Percentiles rank a stretch among this genome's conserved stretches.
These are phyloP conservation scores for Botrytis tulipae DNA, from an alignment of 2,329 filamentous ascomycete genomes.

Conservation along the genomic window DNA sequence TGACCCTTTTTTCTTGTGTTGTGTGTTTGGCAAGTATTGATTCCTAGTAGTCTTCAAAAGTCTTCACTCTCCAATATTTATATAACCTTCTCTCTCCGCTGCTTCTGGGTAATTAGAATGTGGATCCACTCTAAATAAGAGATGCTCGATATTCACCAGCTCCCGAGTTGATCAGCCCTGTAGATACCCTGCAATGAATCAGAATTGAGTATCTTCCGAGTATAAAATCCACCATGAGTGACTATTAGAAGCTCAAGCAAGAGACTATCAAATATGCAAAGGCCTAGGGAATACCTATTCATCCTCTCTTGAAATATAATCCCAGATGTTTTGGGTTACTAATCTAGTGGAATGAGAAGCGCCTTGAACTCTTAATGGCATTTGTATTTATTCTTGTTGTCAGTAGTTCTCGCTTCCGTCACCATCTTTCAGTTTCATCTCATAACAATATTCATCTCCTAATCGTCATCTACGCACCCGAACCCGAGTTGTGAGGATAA, in stretches of 20 bases:
- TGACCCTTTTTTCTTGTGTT: too few species aligned
- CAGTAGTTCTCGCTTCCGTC: neutral
- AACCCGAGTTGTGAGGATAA: accelerated
- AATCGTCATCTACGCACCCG: accelerated
- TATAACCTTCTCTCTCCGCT: neutral
- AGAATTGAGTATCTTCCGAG: neutral
- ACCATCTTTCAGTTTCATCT: too few species aligned
- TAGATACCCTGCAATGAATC: neutral
- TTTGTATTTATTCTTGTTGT: neutral
- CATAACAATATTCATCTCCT: neutral
- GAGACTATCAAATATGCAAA: accelerated
- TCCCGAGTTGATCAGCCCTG: too few species aligned
- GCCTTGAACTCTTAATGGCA: neutral
- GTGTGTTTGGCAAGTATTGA: neutral
- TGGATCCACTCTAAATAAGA: accelerated
- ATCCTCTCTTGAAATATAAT: neutral
- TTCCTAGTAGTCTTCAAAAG: neutral
- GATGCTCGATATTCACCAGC: neutral
- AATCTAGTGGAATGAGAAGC: neutral
- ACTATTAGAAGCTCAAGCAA: neutral
- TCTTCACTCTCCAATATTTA: neutral
- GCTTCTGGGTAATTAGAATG: too few species aligned
- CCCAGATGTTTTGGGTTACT: accelerated
- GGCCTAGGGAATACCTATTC: neutral
- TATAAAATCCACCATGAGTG: neutral